Base-by-base conservation (phyloP, 306 rosid genomes). In the Comarum palustre region DNA sequence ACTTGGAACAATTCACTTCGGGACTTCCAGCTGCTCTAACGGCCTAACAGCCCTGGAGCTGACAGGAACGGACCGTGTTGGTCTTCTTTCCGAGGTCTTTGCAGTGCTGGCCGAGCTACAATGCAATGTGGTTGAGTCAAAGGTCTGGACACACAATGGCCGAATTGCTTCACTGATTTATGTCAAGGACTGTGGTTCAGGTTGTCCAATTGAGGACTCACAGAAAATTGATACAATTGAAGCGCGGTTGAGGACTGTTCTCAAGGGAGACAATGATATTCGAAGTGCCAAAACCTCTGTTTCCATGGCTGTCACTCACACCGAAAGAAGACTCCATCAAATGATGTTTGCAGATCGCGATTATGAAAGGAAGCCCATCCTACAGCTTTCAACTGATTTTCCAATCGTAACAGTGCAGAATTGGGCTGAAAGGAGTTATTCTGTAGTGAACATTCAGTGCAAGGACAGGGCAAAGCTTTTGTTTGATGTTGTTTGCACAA, bases 71-170 rank as follows among this genome's bases (percentile, higher is more conserved):
- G 99, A 94, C 73, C 82, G 99, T 3, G 89, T 94, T 1, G 99
- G 99, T 32, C 91, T 94, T 68, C 90, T 94, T 22, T 94, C 99
- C 0, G 97, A 94, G 78, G 91, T 94, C 5, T 94, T 94, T 79
- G 99, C 99, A 0, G 99, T 94, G 8, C 83, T 94, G 19, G 86
- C 95, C 10, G 93, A 94, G 63, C 90, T 89, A 62, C 89, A 91
- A 69, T 91, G 97, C 16, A 86, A 89, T 72, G 97, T 94, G 58
- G 97, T 94, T 45, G 99, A 94, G 71, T 82, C 99, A 66, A 91
- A 89, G 77, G 91, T 90, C 73, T 94, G 99, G 99, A 94, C 97
- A 36, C 95, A 91, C 87, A 94, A 94, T 77, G 97, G 97, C 25
- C 83, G 99, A 27, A 91, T 94, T 20, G 97, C 99, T 1, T 88